phyloP scores from a whole-genome alignment of 805 yeast genomes.

The Nakazawaea ishiwadae region DNA sequence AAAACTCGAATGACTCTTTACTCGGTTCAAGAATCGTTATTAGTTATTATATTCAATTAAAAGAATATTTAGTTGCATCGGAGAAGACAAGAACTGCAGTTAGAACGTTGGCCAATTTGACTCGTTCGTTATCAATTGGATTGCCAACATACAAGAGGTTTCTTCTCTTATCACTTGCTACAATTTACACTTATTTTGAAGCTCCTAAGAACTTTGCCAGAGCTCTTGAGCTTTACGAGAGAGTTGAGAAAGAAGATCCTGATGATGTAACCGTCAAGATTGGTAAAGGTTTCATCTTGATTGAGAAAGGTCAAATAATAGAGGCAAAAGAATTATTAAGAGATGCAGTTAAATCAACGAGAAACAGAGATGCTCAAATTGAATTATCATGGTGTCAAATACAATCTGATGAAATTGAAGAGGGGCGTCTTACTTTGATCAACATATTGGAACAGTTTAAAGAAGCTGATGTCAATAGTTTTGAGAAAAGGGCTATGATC shows the following conservation, averaged over 20 bases:
- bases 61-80: constrained; percentile 61
- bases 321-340: constrained; percentile 52
- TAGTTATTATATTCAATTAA: constrained; percentile 50
- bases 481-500: constrained; percentile 53
- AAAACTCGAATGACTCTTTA: constrained; percentile 34
- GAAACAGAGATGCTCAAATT: constrained; percentile 51
- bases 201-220: constrained; percentile 82
- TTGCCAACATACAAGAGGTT: constrained; percentile 52
- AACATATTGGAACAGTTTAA: constrained; percentile 35
- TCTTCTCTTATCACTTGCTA: constrained; percentile 63
- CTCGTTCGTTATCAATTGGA: constrained; percentile 39
- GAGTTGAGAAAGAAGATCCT: constrained; percentile 40
- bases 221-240: constrained; percentile 69
- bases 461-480: constrained; percentile 48
- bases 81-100: constrained; percentile 59
- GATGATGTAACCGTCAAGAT: constrained; percentile 57
- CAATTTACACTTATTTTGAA: constrained; percentile 76
- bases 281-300: constrained; percentile 76
- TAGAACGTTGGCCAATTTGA: constrained; percentile 43
- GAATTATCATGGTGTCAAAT: constrained; percentile 81
- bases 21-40: constrained; percentile 65
- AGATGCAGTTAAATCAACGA: constrained; percentile 42
- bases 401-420: constrained; percentile 40
- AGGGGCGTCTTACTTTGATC: constrained; percentile 50
- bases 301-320: constrained; percentile 55